Evolutionary conservation across 202 grass and related monocot genomes (phyloP).

Genomic region (Panicum hallii): DNA sequence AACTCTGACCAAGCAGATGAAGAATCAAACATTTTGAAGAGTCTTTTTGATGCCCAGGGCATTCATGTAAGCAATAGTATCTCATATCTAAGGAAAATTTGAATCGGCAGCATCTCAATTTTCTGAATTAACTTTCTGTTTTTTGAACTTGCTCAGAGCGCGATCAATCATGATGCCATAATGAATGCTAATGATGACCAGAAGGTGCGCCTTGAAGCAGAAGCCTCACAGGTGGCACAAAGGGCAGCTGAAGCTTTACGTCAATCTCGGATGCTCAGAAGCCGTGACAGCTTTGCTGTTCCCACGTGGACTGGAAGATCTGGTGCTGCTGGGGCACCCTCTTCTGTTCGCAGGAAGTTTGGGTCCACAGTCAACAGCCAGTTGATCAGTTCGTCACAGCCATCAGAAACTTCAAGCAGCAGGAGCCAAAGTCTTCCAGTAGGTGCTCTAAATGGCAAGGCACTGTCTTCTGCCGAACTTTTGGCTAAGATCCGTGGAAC

Average conservation of each 20-base stretch:
- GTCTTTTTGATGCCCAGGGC: slow-evolving; percentile 81
- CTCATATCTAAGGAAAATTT: slow-evolving; percentile 5
- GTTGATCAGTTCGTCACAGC: slow-evolving; percentile 40
- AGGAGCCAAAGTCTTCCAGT: slow-evolving; percentile 60
- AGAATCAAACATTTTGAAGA: slow-evolving; percentile 76
- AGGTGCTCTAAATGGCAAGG: slow-evolving; percentile 69
- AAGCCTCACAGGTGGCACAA: slow-evolving; percentile 83
- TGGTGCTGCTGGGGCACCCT: slow-evolving; percentile 71
- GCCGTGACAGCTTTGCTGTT: slow-evolving; percentile 75
- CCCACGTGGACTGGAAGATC: slow-evolving; percentile 90
- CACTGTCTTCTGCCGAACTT: slow-evolving; percentile 76
- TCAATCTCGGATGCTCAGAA: slow-evolving; percentile 73
- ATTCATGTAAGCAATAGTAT: slow-evolving; percentile 75
- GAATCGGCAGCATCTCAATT: neutral
- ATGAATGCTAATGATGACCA: slow-evolving; percentile 82
- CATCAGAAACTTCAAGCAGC: slow-evolving; percentile 56
- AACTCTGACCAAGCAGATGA: slow-evolving; percentile 51
- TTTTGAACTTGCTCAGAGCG: slow-evolving; percentile 63
- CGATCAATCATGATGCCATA: slow-evolving; percentile 94
- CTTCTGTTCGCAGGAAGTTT: slow-evolving; percentile 62
- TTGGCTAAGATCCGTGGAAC: slow-evolving; percentile 77
- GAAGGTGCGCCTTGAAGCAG: slow-evolving; percentile 76
- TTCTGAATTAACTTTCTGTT: slow-evolving; percentile 23
- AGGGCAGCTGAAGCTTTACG: slow-evolving; percentile 88
- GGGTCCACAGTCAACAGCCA: slow-evolving; percentile 67